Percentiles rank a stretch among this genome's conserved stretches.
phyloP scores from a whole-genome alignment of 2,329 filamentous ascomycete species.

The Xylariaceae sp. region DNA sequence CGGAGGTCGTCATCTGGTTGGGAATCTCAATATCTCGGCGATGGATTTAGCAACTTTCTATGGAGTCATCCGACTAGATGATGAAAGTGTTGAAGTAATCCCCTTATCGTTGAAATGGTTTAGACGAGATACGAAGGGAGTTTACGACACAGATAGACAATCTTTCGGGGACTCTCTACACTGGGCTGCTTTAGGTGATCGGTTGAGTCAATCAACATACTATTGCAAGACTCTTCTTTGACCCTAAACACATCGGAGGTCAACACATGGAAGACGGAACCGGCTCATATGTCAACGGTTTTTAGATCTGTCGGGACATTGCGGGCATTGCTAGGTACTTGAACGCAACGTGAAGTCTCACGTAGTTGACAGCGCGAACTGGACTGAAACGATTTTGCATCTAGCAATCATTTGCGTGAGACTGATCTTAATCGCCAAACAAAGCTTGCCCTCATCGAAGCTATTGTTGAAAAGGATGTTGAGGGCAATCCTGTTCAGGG shows the following conservation, averaged over 20 bases:
- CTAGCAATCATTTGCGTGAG: slow-evolving; percentile 6
- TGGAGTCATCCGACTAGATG: neutral
- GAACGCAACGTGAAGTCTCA: slow-evolving; percentile 6
- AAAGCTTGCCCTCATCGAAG: slow-evolving; percentile 5
- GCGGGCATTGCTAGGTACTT: slow-evolving; percentile 2
- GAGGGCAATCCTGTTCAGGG: slow-evolving; percentile 3
- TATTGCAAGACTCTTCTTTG: slow-evolving; percentile 3
- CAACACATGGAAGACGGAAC: slow-evolving; percentile 6
- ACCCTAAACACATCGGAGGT: slow-evolving; percentile 5
- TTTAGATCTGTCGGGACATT: slow-evolving; percentile 8
- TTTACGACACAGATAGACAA: slow-evolving; percentile 1
- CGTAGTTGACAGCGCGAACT: slow-evolving; percentile 4
- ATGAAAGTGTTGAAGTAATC: slow-evolving; percentile 1
- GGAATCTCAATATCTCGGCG: slow-evolving; percentile 5
- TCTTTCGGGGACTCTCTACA: slow-evolving; percentile 8
- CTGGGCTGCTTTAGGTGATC: slow-evolving; percentile 7
- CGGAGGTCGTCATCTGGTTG: slow-evolving; percentile 1
- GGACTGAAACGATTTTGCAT: slow-evolving; percentile 8
- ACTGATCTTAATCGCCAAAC: neutral
- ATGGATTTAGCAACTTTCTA: slow-evolving; percentile 6
- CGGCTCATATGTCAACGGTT: slow-evolving; percentile 6
- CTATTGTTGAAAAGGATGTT: slow-evolving; percentile 7
- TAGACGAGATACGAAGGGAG: neutral
- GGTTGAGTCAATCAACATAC: slow-evolving; percentile 2
- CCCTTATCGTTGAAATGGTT: slow-evolving; percentile 2